Evolutionary conservation across 345 rosid genomes (phyloP), one percentile per base, ranked within the genome.

Genomic region (Melaleuca alternifolia): DNA sequence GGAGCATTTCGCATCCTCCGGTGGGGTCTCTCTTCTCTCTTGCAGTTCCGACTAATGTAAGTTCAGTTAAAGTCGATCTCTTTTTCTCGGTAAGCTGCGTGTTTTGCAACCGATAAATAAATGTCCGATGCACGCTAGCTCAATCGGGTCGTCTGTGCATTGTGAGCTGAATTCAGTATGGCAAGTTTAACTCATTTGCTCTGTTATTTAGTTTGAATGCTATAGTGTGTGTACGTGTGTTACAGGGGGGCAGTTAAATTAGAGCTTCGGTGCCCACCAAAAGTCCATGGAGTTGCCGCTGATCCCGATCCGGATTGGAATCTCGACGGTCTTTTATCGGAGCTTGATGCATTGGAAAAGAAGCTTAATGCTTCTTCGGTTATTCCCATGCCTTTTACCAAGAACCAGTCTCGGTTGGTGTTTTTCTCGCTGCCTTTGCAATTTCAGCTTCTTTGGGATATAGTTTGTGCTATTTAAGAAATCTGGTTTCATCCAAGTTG

Each of bases 241-340:
- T 50, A 12, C 90, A 97, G 98, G 99, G 96, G 93, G 54, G 89
- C 88, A 77, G 83, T 94, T 85, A 89, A 88, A 46, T 89, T 97
- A 92, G 95, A 95, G 65, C 92, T 93, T 89, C 95, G 88, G 26
- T 92, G 94, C 53, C 96, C 95, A 0, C 91, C 86, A 50, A 93
- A 81, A 6, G 93, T 94, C 20, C 89, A 94, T 84, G 96, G 93
- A 79, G 90, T 96, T 85, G 86, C 90, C 11, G 86, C 89, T 52
- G 99, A 97, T 41, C 99, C 98, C 3, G 93, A 95, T 20, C 95
- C 96, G 10, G 88, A 97, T 85, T 97, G 99, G 99, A 92, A 92
- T 87, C 93, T 96, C 44, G 88, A 90, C 54, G 62, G 92, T 52
- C 88, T 95, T 53, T 87, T 94, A 50, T 89, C 94, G 11, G 98